Evolutionary conservation across 495 filamentous ascomycete genomes (phyloP).

Genomic region (Alectoria sarmentosa): DNA sequence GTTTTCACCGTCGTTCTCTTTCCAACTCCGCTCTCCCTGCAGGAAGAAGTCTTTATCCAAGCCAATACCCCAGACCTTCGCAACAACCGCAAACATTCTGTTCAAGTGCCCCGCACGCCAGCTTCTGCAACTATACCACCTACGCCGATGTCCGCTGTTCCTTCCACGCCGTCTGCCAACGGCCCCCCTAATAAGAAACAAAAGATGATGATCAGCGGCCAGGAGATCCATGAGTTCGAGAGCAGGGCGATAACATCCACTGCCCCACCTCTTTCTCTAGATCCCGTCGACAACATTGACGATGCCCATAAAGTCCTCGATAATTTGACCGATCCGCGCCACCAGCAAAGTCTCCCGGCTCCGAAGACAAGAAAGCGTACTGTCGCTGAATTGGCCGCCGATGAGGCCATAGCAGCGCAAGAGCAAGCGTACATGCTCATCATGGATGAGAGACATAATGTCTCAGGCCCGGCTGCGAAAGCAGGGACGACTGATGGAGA

Average conservation of each 20-base stretch:
- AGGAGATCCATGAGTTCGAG: constrained; percentile 66
- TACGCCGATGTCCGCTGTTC: constrained; percentile 55
- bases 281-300: constrained; percentile 59
- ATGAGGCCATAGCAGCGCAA: constrained; percentile 83
- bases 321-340: constrained; percentile 63
- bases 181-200: constrained; percentile 57
- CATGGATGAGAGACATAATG: constrained; percentile 75
- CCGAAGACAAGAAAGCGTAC: constrained; percentile 91
- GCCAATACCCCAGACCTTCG: constrained; percentile 60
- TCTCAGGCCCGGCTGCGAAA: constrained; percentile 52
- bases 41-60: constrained; percentile 68
- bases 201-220: constrained; percentile 70
- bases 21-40: constrained; percentile 67
- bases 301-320: constrained; percentile 64
- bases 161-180: constrained; percentile 48
- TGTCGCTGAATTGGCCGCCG: constrained; percentile 85
- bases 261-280: constrained; percentile 66
- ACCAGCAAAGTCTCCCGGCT: constrained; percentile 64
- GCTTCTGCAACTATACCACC: constrained; percentile 49
- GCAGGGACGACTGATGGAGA: constrained; percentile 68
- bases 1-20: constrained; percentile 76
- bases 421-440: constrained; percentile 89
- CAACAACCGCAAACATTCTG: constrained; percentile 36
- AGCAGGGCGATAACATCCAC: constrained; percentile 61
- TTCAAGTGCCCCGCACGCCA: constrained; percentile 40